phyloP scores from a whole-genome alignment of 2,329 filamentous ascomycete species.

The Fusarium circinatum region DNA sequence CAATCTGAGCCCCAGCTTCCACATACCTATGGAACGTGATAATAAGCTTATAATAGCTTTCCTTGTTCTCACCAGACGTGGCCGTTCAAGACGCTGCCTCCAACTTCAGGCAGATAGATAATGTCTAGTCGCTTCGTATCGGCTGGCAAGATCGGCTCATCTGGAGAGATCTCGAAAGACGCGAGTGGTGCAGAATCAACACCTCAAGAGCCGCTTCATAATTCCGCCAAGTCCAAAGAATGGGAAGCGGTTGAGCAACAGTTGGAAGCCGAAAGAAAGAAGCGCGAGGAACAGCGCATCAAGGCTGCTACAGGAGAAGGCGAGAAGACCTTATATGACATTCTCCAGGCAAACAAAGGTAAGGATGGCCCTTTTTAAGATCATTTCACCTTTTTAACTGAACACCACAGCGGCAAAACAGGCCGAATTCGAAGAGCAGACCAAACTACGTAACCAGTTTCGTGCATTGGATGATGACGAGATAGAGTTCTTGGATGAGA shows the following conservation, averaged over 20 bases:
- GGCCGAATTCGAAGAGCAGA: constrained; percentile 81
- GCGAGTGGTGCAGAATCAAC: constrained; percentile 5
- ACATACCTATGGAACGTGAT: background rate
- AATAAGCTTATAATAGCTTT: background rate
- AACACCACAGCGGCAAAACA: constrained; percentile 74
- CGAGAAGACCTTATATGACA: constrained; percentile 75
- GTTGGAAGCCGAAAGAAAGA: constrained; percentile 68
- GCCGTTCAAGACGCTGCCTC: background rate
- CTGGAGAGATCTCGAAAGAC: constrained; percentile 41
- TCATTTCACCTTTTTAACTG: background rate
- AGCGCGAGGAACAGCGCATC: constrained; percentile 62
- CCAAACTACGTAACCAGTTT: constrained; percentile 79
- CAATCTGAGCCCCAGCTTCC: background rate
- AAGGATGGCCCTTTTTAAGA: background rate
- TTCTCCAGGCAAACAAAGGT: constrained; percentile 86
- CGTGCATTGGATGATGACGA: constrained; percentile 82
- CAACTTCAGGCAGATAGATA: background rate
- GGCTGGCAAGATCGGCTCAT: constrained; percentile 58
- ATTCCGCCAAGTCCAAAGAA: constrained; percentile 51
- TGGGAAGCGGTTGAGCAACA: constrained; percentile 74
- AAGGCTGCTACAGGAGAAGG: constrained; percentile 54
- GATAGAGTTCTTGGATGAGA: constrained; percentile 75
- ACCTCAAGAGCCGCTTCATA: constrained; percentile 28
- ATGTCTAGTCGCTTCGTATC: constrained; percentile 69
- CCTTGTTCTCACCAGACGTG: background rate